Base-by-base conservation (phyloP, 78 protist genomes). In the Tieghemostelium lacteum region DNA sequence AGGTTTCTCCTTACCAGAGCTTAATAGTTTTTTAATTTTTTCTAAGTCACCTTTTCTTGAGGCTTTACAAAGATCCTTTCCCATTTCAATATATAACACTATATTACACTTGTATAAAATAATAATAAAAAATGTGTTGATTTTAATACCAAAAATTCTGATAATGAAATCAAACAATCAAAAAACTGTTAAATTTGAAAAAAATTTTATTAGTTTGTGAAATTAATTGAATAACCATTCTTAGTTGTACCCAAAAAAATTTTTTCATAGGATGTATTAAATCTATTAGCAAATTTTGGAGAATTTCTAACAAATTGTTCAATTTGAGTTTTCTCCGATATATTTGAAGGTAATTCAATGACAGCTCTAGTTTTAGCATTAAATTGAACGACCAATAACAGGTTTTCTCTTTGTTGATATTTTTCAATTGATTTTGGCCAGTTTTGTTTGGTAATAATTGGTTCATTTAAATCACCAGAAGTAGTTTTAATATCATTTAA, bases 291-390 rank as follows among this genome's bases (percentile, higher is more conserved):
- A 31, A 42, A 71, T 14, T 40, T 58, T 61, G 42, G 16, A 33
- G 14, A 34, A 29, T 71, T 16, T 36, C 58, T 60, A 3, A 73
- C 91, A 0, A 83, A 57, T 33, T 1, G 6, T 28, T 69, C 64
- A 1, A 74, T 22, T n/a, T 57, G 40, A 3, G 24, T 28, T 60
- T 74, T 45, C 20, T 74, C 29, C 5, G 77, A 31, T 3, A 31
- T 22, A 14, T 62, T 45, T 3, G 61, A 19, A 42, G 64, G 24
- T 22, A 86, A 17, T 8, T 73, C 40, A 20, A 71, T 61, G 6
- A 75, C 85, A 19, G 72, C 67, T 62, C 33, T 70, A 3, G 72
- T 72, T 40, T 86, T 86, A 28, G 85, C 93, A 66, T 86, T 37
- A 52, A 72, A 67, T 62, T 72, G 80, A 12, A 86, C 65, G 2